A percentile compares a stretch with the other conserved stretches of the same genome.
Evolutionary conservation across 257 asterid species (phyloP).

Genomic region (Rubia yunnanensis): DNA sequence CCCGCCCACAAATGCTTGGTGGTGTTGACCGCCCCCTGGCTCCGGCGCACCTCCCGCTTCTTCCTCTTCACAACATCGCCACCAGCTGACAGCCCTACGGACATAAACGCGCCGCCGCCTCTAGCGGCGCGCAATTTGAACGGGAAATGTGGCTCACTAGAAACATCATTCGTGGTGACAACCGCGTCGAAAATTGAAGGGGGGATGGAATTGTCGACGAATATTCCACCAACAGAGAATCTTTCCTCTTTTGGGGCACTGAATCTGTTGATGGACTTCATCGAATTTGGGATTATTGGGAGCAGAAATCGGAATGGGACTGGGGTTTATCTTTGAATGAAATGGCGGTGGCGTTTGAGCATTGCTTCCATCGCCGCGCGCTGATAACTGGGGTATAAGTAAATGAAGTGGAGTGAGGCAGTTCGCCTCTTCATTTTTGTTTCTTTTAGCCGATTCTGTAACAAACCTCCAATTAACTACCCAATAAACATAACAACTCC

Average conservation of each 20-base stretch:
- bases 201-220: slow-evolving; percentile 50
- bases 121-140: slow-evolving; percentile 12
- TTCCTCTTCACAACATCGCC: slow-evolving; percentile 22
- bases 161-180: slow-evolving; percentile 12
- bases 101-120: slow-evolving; percentile 43
- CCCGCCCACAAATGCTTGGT: slow-evolving; percentile 97
- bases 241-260: slow-evolving; percentile 25
- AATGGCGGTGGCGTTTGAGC: slow-evolving; percentile 19
- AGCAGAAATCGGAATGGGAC: slow-evolving; percentile 14
- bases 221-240: slow-evolving; percentile 51
- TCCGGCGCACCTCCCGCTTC: slow-evolving; percentile 17
- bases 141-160: slow-evolving; percentile 18
- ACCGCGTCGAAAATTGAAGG: slow-evolving; percentile 26
- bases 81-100: slow-evolving; percentile 52
- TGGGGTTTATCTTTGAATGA: slow-evolving; percentile 4
- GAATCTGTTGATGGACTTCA: background rate
- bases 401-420: background rate
- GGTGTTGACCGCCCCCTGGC: slow-evolving; percentile 66
- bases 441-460: background rate
- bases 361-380: slow-evolving; percentile 36
- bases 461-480: background rate
- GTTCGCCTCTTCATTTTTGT: background rate
- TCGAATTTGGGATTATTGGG: background rate
- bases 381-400: background rate
- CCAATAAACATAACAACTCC: no score